Conservation (phyloP, 495 filamentous ascomycete genomes). For the Entonaema liquescens region DNA sequence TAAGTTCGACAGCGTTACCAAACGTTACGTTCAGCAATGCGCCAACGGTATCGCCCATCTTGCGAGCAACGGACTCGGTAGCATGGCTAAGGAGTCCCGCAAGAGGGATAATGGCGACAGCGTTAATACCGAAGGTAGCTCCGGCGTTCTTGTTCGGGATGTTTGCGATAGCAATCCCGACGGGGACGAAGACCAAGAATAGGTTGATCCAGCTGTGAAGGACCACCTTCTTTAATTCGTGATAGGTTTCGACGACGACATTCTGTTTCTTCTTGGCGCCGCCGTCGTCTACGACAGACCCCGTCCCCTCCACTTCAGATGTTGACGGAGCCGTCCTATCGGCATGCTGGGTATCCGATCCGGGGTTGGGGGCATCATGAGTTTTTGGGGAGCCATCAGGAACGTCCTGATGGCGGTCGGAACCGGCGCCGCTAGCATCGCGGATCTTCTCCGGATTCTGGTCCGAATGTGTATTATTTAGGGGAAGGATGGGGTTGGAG, state of each 20-base stretch:
- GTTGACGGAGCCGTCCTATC: conserved; percentile 46
- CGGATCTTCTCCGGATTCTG: conserved; percentile 35
- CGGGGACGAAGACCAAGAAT: conserved; percentile 80
- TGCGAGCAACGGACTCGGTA: conserved; percentile 81
- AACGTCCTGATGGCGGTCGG: conserved; percentile 31
- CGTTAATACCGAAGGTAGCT: conserved; percentile 78
- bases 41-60: conserved; percentile 81
- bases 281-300: conserved; percentile 60
- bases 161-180: conserved; percentile 73
- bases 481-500: conserved; percentile 47
- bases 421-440: conserved; percentile 38
- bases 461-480: conserved; percentile 42
- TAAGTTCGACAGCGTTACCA: conserved; percentile 89
- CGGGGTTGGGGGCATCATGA: conserved; percentile 4
- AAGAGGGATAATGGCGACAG: conserved; percentile 82
- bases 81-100: conserved; percentile 81
- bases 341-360: conserved; percentile 40
- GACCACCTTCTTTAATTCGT: conserved; percentile 62
- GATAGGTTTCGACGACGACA: conserved; percentile 58
- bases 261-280: conserved; percentile 52
- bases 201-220: conserved; percentile 79
- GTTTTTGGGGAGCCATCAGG: conserved; percentile 13
- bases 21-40: conserved; percentile 88
- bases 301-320: conserved; percentile 65
- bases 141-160: conserved; percentile 47